These are phyloP conservation scores for Chlorella vulgaris DNA, from an alignment of 139 green algal genomes.

Conservation along the genomic window DNA sequence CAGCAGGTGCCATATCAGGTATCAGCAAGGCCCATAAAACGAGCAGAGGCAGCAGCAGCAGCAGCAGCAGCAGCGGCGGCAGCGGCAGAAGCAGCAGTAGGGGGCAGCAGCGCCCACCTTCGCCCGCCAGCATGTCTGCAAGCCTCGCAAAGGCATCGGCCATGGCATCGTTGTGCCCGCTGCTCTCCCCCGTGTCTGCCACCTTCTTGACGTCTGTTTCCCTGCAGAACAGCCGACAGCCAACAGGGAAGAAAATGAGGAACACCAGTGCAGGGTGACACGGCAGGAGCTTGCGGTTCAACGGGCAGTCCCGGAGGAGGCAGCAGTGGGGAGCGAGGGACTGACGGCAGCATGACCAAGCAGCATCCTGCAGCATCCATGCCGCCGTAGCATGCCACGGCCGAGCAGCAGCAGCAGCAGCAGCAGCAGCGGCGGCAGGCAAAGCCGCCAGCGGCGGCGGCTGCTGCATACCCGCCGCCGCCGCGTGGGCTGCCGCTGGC, in stretches of 20 bases:
- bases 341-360: not conserved
- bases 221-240: not conserved
- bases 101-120: no score
- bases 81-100: no score
- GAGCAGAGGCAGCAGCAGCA: no score
- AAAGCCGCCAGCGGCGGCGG: no score
- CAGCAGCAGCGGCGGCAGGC: not conserved
- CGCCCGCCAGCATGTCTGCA: constrained; percentile 10
- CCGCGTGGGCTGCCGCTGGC: not conserved
- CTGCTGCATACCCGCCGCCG: not conserved
- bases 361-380: not conserved
- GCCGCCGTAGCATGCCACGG: not conserved
- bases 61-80: no score
- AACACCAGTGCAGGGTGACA: not conserved
- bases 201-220: not conserved
- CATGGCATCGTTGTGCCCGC: constrained; percentile 5
- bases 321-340: no score
- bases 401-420: not conserved
- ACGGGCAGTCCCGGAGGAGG: no score
- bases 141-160: constrained; percentile 26
- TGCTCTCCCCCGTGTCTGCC: not conserved
- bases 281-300: no score
- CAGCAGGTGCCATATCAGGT: no score
- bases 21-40: no score
- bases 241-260: not conserved